Evolutionary conservation across 495 filamentous ascomycete species (phyloP), one percentile per base, ranked within the genome.

Genomic region (Trichoderma reesei): DNA sequence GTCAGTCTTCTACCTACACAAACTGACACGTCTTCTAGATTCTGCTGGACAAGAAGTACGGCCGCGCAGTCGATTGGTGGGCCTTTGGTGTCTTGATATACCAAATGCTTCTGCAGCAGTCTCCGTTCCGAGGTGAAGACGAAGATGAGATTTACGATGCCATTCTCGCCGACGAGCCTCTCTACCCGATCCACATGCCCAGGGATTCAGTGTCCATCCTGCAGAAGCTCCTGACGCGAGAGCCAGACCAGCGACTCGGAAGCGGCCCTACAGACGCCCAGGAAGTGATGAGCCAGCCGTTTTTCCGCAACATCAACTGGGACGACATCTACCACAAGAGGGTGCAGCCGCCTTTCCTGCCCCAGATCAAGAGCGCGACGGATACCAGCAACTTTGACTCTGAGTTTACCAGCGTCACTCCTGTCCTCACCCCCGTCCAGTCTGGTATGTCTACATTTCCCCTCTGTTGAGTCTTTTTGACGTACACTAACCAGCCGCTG

Each of bases 131-230:
- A 72, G 94, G 94, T 70, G 94, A 99, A 73, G 94, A 99, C 72
- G 94, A 99, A 72, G 94, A 99, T 76, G 94, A 99, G 77, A 99
- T 99, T 67, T 99, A 99, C 83, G 94, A 99, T 71, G 93, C 94
- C 54, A 98, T 99, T 75, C 87, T 99, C 63, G 91, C 95, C 1
- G 94, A 99, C 70, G 94, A 99, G 75, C 92, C 95, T 41, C 83
- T 99, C 6, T 99, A 99, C 72, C 94, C 94, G 13, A 98, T 99
- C 69, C 92, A 97, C 76, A 99, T 99, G 94, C 93, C 94, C 62
- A 86, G 95, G 44, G 95, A 99, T 74, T 96, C 91, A 0, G 94
- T 99, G 60, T 96, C 92, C 14, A 96, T 99, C 65, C 82, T 99
- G 36, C 94, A 99, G 78, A 99, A 99, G 77, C 86, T 99, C 63